These are phyloP conservation scores for Colletotrichum sp. DNA, from an alignment of 2,329 filamentous ascomycete genomes.

Conservation along the genomic window DNA sequence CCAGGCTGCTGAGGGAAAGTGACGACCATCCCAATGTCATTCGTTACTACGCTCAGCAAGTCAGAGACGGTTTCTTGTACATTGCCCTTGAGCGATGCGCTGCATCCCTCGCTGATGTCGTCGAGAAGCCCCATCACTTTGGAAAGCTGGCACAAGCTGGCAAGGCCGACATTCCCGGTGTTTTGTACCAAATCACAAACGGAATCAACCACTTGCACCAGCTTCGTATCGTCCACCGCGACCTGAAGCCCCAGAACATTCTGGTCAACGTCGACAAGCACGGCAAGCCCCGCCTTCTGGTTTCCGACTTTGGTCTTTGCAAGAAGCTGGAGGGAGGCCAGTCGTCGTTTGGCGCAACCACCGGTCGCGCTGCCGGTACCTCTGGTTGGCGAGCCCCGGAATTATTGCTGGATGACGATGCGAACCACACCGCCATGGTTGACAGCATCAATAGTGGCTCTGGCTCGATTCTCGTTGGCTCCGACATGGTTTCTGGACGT, in stretches of 20 bases:
- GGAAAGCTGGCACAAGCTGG: constrained; percentile 74
- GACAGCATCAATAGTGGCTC: constrained; percentile 66
- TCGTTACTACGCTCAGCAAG: constrained; percentile 92
- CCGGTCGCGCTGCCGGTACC: constrained; percentile 90
- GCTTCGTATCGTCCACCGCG: constrained; percentile 93
- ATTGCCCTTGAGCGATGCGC: constrained; percentile 95
- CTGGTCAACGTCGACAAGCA: constrained; percentile 78
- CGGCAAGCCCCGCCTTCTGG: constrained; percentile 80
- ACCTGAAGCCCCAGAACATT: constrained; percentile 98
- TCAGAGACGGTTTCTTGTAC: constrained; percentile 89
- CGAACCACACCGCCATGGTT: constrained; percentile 55
- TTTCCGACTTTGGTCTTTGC: constrained; percentile 96
- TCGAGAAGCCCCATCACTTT: constrained; percentile 75
- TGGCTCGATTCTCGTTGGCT: constrained; percentile 60
- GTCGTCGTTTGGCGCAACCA: constrained; percentile 93
- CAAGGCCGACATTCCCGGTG: constrained; percentile 76
- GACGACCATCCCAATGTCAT: constrained; percentile 98
- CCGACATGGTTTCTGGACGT: constrained; percentile 67
- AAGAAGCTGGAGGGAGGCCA: constrained; percentile 96
- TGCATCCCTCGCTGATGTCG: constrained; percentile 89
- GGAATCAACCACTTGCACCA: constrained; percentile 89
- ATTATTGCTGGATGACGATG: constrained; percentile 81
- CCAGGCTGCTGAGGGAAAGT: constrained; percentile 86
- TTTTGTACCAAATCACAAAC: constrained; percentile 87
- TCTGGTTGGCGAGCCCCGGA: constrained; percentile 97